These are phyloP conservation scores for Trichoderma lentiforme DNA, from an alignment of 2,329 filamentous ascomycete species.

Conservation along the genomic window DNA sequence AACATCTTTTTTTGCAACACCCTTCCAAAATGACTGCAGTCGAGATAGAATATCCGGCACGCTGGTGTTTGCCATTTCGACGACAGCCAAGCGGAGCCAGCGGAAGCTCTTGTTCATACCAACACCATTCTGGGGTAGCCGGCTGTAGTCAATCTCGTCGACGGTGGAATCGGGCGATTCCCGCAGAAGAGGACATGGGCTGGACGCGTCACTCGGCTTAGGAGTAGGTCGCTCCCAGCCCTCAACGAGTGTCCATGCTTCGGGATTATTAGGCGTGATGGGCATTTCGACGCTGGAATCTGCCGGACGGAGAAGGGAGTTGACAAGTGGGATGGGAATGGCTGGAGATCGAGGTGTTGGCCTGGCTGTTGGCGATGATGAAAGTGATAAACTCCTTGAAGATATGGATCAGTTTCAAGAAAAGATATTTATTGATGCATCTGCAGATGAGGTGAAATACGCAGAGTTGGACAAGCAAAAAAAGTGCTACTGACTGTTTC, in stretches of 20 bases:
- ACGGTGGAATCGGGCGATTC: neutral
- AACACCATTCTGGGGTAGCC: neutral
- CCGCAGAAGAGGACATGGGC: neutral
- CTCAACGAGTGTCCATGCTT: slow-evolving; percentile 6
- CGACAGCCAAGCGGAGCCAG: neutral
- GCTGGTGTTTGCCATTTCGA: slow-evolving; percentile 7
- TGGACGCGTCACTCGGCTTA: neutral
- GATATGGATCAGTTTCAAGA: neutral
- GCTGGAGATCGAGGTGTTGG: neutral
- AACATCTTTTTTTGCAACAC: neutral
- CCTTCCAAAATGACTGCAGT: slow-evolving; percentile 18
- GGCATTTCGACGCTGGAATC: neutral
- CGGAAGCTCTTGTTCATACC: neutral
- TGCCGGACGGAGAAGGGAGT: slow-evolving; percentile 17
- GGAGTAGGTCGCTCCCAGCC: slow-evolving; percentile 11
- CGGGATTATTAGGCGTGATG: slow-evolving; percentile 15
- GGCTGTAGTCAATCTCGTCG: neutral
- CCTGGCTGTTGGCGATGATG: neutral
- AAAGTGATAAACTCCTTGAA: neutral
- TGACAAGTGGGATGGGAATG: slow-evolving; percentile 16
- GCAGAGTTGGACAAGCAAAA: neutral
- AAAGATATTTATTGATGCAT: neutral
- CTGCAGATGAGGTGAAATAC: neutral
- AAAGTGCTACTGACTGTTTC: slow-evolving; percentile 26
- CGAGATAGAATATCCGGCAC: slow-evolving; percentile 18